phyloP scores from a whole-genome alignment of 306 rosid genomes.

The Crotalaria pallida region DNA sequence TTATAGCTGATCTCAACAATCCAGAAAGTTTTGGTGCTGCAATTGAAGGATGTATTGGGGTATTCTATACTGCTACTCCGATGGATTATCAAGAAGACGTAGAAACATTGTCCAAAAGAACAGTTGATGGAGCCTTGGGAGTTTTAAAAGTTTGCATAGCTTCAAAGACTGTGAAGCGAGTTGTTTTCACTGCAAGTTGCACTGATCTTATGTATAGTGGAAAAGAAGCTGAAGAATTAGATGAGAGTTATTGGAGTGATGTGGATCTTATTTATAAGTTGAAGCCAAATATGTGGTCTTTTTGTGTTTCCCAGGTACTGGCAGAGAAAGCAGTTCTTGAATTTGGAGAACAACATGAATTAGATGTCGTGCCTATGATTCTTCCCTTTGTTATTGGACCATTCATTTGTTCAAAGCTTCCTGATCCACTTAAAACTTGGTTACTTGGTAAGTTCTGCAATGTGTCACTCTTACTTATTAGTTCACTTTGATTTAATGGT shows the following conservation, averaged over 20 bases:
- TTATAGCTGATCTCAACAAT: not conserved
- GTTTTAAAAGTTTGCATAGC: too few relatives aligned
- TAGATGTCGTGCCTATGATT: slow-evolving; percentile 38
- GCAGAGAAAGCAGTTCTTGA: slow-evolving; percentile 21
- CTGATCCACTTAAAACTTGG: slow-evolving; percentile 17
- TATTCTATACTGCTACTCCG: not conserved
- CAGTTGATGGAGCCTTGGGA: too few relatives aligned
- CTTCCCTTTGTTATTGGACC: slow-evolving; percentile 40
- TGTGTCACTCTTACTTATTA: not conserved
- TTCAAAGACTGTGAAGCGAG: too few relatives aligned
- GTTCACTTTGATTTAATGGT: too few relatives aligned
- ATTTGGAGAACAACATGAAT: slow-evolving; percentile 21
- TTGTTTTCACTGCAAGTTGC: too few relatives aligned
- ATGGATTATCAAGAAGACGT: not conserved
- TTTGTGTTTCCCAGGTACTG: not conserved
- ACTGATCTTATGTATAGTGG: too few relatives aligned
- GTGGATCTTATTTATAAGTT: too few relatives aligned
- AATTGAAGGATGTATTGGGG: not conserved
- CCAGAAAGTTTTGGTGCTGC: not conserved
- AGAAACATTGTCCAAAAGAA: too few relatives aligned
- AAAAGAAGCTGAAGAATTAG: too few relatives aligned
- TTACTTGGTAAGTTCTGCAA: not conserved
- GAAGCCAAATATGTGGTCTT: not conserved
- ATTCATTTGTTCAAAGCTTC: slow-evolving; percentile 34
- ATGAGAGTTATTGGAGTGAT: too few relatives aligned